Evolutionary conservation across 2,329 filamentous ascomycete species (phyloP), one percentile per base, ranked within the genome.

Genomic region (Fusarium albosuccineum): DNA sequence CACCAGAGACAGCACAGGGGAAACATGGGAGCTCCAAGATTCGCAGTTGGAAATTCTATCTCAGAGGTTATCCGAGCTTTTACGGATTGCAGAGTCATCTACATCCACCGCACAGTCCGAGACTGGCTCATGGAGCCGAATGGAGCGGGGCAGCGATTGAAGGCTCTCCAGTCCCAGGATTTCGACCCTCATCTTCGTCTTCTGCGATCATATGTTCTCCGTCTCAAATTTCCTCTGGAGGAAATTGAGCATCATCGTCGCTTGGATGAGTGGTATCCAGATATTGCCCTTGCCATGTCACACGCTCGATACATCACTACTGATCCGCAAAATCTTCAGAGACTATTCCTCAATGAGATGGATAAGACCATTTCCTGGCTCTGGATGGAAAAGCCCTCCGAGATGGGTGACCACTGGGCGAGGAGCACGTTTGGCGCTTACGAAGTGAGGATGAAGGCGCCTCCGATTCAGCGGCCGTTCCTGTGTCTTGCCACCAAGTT

Each of bases 201-300:
- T 0, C 53, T 79, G 13, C 62, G 75, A n/a, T 79, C 77, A 0
- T 75, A 78, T 5, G 55, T 79, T 3, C 68, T 79, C 0, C 76
- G 72, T 1, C 68, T 80, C 48, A 79, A 79, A 56, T 36, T 66
- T 5, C 71, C 78, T 0, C 69, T 80, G 0, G 75, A 76, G n/a
- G 69, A 73, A 26, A 59, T 78, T 14, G 78, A 80, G 52, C 76
- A 75, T 39, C 78, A 80, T 17, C 77, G 78, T 6, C 67, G 78
- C 2, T 62, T 80, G 13, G 78, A 80, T 16, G 78, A 80, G 40
- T 80, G 78, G 78, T 80, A 77, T 44, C 78, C 78, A 0, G 78
- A 77, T 6, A 78, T 80, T 51, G 74, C 73, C 0, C 70, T 80
- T 2, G 76, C 78, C n/a, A 72, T 80, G 66, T 75, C 78, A 1